Conservation (phyloP, 331 rosid species). For the Pyracantha coccinea region DNA sequence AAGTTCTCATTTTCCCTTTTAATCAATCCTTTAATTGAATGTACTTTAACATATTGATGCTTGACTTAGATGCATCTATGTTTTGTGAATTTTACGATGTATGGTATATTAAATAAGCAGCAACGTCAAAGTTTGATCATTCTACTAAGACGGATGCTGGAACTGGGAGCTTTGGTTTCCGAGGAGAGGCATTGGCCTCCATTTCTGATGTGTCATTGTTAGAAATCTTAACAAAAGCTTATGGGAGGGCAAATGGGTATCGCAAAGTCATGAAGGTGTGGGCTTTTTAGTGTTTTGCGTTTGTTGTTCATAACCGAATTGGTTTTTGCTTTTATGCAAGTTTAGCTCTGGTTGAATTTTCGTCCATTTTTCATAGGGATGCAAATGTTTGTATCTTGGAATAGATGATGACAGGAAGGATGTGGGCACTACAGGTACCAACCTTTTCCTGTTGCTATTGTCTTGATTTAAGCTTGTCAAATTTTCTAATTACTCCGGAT, state of each 20-base stretch:
- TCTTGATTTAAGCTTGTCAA: neutral
- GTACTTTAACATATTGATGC: neutral
- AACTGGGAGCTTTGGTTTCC: constrained; percentile 61
- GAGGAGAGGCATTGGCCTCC: constrained; percentile 96
- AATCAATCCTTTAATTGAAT: neutral
- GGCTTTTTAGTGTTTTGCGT: constrained; percentile 11
- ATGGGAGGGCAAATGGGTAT: constrained; percentile 91
- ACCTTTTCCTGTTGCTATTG: neutral
- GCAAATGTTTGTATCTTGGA: constrained; percentile 82
- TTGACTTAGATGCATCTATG: neutral
- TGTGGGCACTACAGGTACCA: constrained; percentile 79
- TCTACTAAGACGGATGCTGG: constrained; percentile 37
- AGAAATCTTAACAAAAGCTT: constrained; percentile 75
- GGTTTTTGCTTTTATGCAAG: constrained; percentile 16
- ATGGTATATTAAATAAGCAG: constrained; percentile 35
- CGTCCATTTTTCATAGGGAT: constrained; percentile 47
- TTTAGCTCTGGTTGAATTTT: constrained; percentile 20
- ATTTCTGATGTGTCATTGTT: constrained; percentile 76
- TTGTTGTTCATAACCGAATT: constrained; percentile 4
- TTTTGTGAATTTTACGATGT: neutral
- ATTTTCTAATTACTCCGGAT: neutral
- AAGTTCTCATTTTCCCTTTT: neutral
- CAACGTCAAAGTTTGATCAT: constrained; percentile 67
- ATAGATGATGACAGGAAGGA: constrained; percentile 76
- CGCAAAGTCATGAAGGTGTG: constrained; percentile 77